Conservation (phyloP, 805 yeast genomes). For the Scheffersomyces amazonensis region DNA sequence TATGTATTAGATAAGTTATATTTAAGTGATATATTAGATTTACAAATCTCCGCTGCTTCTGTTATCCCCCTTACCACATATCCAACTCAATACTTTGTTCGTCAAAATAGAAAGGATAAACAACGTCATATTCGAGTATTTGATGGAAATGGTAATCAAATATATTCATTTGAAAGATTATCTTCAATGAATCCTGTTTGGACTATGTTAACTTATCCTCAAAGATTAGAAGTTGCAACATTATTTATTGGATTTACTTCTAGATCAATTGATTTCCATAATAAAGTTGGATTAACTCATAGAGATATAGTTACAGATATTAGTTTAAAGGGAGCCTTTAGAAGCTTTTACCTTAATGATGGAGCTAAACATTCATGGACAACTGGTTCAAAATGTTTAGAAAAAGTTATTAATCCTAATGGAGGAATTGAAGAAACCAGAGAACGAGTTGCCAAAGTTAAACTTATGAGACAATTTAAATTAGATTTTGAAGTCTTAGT, state of each 20-base stretch:
- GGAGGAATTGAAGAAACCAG: constrained; percentile 56
- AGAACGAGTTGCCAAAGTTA: constrained; percentile 52
- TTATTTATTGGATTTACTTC: constrained; percentile 47
- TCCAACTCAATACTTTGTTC: constrained; percentile 43
- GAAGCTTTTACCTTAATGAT: constrained; percentile 49
- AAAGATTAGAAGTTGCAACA: constrained; percentile 47
- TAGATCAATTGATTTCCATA: constrained; percentile 49
- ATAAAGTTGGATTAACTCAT: constrained; percentile 42
- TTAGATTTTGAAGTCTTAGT: constrained; percentile 58
- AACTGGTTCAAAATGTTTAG: constrained; percentile 48
- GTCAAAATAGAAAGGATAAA: constrained; percentile 48
- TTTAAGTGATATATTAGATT: constrained; percentile 34
- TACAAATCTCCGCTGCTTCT: constrained; percentile 38
- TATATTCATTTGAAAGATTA: constrained; percentile 51
- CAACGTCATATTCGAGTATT: constrained; percentile 49
- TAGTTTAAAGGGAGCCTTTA: constrained; percentile 36
- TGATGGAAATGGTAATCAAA: constrained; percentile 37
- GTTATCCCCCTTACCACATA: constrained; percentile 37
- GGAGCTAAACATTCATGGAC: constrained; percentile 59
- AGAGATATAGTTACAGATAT: constrained; percentile 37
- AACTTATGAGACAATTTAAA: constrained; percentile 55
- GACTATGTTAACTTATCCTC: constrained; percentile 46
- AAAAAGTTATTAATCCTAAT: constrained; percentile 50
- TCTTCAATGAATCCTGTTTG: constrained; percentile 49
- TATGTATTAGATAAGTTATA: constrained; percentile 42